Evolutionary conservation across 1,284 basidiomycete genomes (phyloP).

Genomic region (Melampsora larici-populina): DNA sequence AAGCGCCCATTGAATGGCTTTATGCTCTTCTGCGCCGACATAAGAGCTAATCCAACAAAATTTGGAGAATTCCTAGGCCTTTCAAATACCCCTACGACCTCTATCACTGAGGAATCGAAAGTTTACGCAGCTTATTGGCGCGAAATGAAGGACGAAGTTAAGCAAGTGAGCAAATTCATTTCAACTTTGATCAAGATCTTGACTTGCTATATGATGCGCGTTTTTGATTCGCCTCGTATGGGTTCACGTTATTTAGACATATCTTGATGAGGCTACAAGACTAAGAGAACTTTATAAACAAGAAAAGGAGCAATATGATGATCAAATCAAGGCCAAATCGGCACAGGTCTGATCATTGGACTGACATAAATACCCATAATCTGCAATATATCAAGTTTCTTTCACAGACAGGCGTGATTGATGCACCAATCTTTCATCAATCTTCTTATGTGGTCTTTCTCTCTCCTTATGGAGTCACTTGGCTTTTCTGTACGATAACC

Average conservation of each 20-base stretch:
- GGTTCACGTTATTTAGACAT: neutral
- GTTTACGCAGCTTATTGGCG: constrained; percentile 29
- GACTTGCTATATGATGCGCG: neutral
- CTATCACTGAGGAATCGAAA: constrained; percentile 23
- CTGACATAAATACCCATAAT: too few species aligned
- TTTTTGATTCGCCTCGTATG: neutral
- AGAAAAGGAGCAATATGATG: constrained; percentile 34
- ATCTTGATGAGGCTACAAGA: constrained; percentile 19
- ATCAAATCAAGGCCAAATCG: neutral
- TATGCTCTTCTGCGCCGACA: constrained; percentile 32
- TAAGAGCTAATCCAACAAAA: constrained; percentile 31
- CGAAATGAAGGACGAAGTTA: constrained; percentile 27
- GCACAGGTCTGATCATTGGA: too few species aligned
- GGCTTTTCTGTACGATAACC: too few species aligned
- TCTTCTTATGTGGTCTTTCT: too few species aligned
- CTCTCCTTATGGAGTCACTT: too few species aligned
- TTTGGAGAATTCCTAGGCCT: constrained; percentile 18
- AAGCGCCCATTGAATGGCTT: constrained; percentile 39
- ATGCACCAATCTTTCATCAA: too few species aligned
- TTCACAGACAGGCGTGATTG: too few species aligned
- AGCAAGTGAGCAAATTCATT: constrained; percentile 10
- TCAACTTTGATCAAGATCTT: too few species aligned
- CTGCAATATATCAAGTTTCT: too few species aligned
- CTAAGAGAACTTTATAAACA: constrained; percentile 29
- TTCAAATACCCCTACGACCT: neutral